Percentiles rank a stretch among this genome's conserved stretches.
Evolutionary conservation across 768 basidiomycete genomes (phyloP).

Genomic region (Cystofilobasidium ferigula): DNA sequence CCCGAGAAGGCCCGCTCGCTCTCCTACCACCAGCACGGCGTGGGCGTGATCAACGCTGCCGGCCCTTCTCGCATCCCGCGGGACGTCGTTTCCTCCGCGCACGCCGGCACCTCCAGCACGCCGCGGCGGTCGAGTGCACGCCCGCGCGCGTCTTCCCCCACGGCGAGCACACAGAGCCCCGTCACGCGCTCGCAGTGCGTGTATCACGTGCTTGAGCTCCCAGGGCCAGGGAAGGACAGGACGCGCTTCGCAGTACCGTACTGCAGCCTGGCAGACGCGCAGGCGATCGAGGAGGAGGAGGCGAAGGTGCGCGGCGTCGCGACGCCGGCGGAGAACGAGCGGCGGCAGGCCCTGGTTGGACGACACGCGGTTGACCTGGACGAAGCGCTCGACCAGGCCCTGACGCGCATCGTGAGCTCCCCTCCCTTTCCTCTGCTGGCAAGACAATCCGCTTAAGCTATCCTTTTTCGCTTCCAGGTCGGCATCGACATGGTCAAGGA

Average conservation of each 20-base stretch:
- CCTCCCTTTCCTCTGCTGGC: not conserved
- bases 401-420: not conserved
- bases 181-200: slow-evolving; percentile 21
- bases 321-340: slow-evolving; percentile 8
- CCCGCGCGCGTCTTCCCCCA: not conserved
- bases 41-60: not conserved
- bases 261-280: slow-evolving; percentile 4
- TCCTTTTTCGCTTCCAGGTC: not conserved
- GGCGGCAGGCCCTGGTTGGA: slow-evolving; percentile 2
- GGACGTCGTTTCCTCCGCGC: not conserved
- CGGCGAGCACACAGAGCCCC: not conserved
- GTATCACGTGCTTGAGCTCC: slow-evolving; percentile 17
- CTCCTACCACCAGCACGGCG: slow-evolving; percentile 17
- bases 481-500: slow-evolving; percentile 7
- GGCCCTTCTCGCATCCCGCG: not conserved
- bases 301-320: slow-evolving; percentile 5
- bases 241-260: slow-evolving; percentile 8
- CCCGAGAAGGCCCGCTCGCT: not conserved
- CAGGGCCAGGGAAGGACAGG: not conserved
- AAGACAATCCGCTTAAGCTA: not conserved
- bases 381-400: slow-evolving; percentile 11
- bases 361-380: not conserved
- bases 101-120: not conserved
- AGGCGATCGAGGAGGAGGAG: slow-evolving; percentile 12
- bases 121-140: not conserved